Base-by-base conservation (phyloP, 768 basidiomycete species). In the Rhizopogon vesiculosus region DNA sequence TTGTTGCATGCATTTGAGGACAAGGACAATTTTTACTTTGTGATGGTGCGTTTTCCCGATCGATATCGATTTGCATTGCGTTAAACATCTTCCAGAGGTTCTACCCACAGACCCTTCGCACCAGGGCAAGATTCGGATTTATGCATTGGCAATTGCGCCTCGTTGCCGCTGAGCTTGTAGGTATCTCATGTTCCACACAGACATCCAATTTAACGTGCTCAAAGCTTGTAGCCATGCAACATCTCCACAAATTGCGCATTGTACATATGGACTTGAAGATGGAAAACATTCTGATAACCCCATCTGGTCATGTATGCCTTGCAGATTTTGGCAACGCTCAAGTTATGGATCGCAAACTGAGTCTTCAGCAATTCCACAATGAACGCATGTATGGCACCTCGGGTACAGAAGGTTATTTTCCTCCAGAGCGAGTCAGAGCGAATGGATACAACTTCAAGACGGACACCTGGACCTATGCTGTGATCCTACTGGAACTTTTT, bases 211-310 rank as follows among this genome's bases (percentile, higher is more conserved):
- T 31, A n/a, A 39, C 13, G 22, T 7, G 18, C 13, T 13, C 31
- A 25, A 49, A 60, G 56, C 53, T 46, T 19, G 42, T 60, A 3
- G 61, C 43, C 9, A 28, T 61, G 3, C 43, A 63, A 51, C 58
- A 56, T 13, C 50, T 62, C 10, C 59, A 62, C 39, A 41, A 43
- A 10, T 18, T 54, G 22, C 65, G 69, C 9, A 64, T 81, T 45
- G 69, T 77, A 9, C 80, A 82, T 66, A 68, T 77, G 19, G 80
- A 82, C 61, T 58, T 82, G 59, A 82, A 82, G 66, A 65, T 78
- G 35, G 80, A 82, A 61, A 82, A 82, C 59, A 71, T 82, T 45
- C 62, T 82, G 29, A 66, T 77, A 35, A 73, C 74, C 51, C 53
- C 59, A 5, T 43, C 39, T 19, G 61, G 61, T 18, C 61, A 62